Conservation (phyloP, 73 alveolate species). For the Paramecium sexaurelia region DNA sequence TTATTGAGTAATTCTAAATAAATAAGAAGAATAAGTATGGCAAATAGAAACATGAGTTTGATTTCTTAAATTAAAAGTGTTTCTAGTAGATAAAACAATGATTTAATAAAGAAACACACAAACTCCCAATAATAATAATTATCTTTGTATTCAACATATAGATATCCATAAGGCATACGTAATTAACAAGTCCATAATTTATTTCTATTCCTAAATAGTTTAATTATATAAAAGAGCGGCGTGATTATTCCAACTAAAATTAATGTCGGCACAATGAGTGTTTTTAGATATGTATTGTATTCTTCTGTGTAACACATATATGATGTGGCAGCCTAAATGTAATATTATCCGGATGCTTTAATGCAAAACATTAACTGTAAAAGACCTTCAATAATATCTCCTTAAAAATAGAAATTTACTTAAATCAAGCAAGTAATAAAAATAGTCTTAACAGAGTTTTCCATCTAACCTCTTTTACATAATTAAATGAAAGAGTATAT, state of each 20-base stretch:
- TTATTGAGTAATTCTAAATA: background rate
- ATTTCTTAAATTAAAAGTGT: background rate
- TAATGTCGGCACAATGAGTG: background rate
- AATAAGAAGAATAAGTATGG: background rate
- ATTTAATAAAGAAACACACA: background rate
- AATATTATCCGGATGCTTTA: background rate
- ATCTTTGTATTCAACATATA: background rate
- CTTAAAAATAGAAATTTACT: background rate
- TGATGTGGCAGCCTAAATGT: background rate
- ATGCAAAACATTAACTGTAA: background rate
- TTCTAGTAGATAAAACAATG: background rate
- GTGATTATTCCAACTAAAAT: background rate
- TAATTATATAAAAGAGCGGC: background rate
- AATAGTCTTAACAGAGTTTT: background rate
- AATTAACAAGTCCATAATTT: background rate
- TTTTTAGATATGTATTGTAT: background rate
- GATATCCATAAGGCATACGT: background rate
- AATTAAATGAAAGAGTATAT: background rate
- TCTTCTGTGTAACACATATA: slow-evolving; percentile 9
- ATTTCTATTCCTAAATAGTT: background rate
- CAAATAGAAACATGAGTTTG: background rate
- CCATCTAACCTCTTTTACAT: background rate
- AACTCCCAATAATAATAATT: slow-evolving; percentile 9
- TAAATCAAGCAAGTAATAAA: background rate
- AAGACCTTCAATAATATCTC: background rate